Conservation (phyloP, 768 basidiomycete species). For the Calocybe cyanea region DNA sequence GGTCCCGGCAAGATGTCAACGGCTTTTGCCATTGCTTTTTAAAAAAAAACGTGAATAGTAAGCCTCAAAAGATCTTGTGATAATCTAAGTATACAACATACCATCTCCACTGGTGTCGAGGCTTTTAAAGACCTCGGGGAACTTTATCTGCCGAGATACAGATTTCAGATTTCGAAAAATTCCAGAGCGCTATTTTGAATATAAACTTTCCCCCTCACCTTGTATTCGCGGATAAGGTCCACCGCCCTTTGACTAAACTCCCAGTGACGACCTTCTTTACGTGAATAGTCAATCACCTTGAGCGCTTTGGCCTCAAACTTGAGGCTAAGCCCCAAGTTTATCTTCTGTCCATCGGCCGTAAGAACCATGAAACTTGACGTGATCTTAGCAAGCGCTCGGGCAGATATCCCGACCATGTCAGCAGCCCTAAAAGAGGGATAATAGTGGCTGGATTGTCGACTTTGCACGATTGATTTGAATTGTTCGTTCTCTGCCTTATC, state of each 20-base stretch:
- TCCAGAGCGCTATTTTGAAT: too few relatives aligned
- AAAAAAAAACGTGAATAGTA: constrained; percentile 2
- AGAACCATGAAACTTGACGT: constrained; percentile 93
- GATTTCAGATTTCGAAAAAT: background rate
- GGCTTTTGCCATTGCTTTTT: constrained; percentile 75
- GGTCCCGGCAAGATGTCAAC: constrained; percentile 50
- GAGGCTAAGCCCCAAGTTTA: constrained; percentile 88
- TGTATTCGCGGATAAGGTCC: constrained; percentile 79
- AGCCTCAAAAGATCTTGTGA: too few relatives aligned
- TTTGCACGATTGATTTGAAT: constrained; percentile 70
- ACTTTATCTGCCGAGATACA: constrained; percentile 53
- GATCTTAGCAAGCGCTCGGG: constrained; percentile 82
- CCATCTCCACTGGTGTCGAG: constrained; percentile 75
- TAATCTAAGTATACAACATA: constrained; percentile 28
- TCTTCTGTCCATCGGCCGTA: constrained; percentile 70
- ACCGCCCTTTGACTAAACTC: constrained; percentile 91
- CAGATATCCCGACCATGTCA: constrained; percentile 68
- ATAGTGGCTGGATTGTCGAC: constrained; percentile 52
- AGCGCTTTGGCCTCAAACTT: constrained; percentile 94
- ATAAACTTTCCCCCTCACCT: constrained; percentile 35
- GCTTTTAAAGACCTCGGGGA: constrained; percentile 77
- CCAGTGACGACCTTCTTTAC: constrained; percentile 82
- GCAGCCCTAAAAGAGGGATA: constrained; percentile 77
- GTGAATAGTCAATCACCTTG: constrained; percentile 91
- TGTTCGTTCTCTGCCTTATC: constrained; percentile 76